Conservation (phyloP, 1,284 basidiomycete genomes). For the Cystobasidium pallidum region DNA sequence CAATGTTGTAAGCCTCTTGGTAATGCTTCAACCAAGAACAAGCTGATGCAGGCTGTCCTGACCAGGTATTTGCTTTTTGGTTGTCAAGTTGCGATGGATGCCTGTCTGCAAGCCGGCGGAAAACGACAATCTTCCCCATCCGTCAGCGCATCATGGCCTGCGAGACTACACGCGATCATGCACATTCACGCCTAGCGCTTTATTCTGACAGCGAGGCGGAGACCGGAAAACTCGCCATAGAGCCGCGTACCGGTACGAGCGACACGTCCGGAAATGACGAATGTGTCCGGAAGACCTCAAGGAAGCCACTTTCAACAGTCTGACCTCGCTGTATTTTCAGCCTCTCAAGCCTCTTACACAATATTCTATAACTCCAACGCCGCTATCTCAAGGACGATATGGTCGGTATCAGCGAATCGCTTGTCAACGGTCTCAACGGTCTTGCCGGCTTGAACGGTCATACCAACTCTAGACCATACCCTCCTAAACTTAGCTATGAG, state of each 20-base stretch:
- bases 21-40: too few species aligned
- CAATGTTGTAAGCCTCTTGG: too few species aligned
- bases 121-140: too few species aligned
- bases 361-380: not conserved
- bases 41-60: too few species aligned
- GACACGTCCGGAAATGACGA: not conserved
- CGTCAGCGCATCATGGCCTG: too few species aligned
- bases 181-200: not conserved
- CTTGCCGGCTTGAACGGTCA: conserved; percentile 1
- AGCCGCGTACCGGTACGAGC: not conserved
- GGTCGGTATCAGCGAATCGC: conserved; percentile 14
- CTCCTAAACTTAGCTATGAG: conserved; percentile 23
- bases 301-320: not conserved
- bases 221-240: conserved; percentile 1
- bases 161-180: too few species aligned
- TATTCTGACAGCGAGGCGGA: not conserved
- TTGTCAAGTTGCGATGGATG: too few species aligned
- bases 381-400: not conserved
- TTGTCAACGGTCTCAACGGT: conserved; percentile 6
- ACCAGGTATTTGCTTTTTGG: too few species aligned
- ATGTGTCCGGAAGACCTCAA: not conserved
- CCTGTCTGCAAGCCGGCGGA: too few species aligned
- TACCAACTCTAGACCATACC: not conserved
- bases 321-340: not conserved
- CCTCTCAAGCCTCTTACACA: not conserved